A percentile compares a stretch with the other conserved stretches of the same genome.
These are phyloP conservation scores for Sambucus nigra DNA, from an alignment of 129 eudicot genomes.

Conservation along the genomic window DNA sequence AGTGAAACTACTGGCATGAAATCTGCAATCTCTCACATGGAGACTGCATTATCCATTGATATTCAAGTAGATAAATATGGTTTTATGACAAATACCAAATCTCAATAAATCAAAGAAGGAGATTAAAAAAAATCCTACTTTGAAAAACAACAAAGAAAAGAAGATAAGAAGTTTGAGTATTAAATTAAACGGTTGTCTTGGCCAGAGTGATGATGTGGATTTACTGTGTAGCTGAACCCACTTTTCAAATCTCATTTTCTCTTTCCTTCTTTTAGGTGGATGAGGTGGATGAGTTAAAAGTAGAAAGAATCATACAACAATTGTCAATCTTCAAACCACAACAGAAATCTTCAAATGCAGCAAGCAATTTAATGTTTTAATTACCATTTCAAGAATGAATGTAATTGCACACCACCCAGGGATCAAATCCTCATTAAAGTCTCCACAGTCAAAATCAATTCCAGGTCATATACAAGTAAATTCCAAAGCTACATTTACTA, in stretches of 20 bases:
- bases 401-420: background rate
- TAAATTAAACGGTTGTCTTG: background rate
- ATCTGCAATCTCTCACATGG: no score
- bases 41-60: no score
- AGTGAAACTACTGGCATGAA: no score
- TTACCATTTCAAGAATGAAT: conserved; percentile 6
- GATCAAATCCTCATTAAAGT: background rate
- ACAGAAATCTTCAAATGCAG: background rate
- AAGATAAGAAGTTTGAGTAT: background rate
- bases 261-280: no score
- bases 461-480: background rate
- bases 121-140: no score
- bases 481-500: background rate
- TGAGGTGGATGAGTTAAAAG: background rate
- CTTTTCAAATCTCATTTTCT: no score
- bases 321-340: background rate
- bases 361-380: background rate
- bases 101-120: no score
- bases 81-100: no score
- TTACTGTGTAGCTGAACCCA: no score
- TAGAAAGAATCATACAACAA: background rate
- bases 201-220: background rate
- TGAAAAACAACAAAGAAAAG: background rate
- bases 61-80: no score
- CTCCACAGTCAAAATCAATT: conserved; percentile 4